These are phyloP conservation scores for Paecilomyces fulvus DNA, from an alignment of 2,329 filamentous ascomycete genomes.

Conservation along the genomic window DNA sequence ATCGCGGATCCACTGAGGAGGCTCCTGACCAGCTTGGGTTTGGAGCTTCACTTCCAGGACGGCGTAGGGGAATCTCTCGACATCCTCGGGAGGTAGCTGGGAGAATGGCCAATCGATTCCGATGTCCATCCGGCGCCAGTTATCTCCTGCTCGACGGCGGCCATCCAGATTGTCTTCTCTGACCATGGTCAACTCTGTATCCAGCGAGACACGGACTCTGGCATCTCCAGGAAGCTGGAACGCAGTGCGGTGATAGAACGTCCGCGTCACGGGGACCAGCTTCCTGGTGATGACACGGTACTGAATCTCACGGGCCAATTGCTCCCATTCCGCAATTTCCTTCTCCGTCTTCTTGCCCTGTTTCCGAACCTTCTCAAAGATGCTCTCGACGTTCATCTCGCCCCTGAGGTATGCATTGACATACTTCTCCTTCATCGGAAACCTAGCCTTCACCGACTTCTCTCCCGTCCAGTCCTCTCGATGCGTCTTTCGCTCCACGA, in stretches of 20 bases:
- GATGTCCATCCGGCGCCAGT: slow-evolving; percentile 96
- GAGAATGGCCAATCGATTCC: slow-evolving; percentile 92
- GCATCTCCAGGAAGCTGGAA: slow-evolving; percentile 97
- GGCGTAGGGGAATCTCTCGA: slow-evolving; percentile 90
- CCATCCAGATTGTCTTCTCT: slow-evolving; percentile 94
- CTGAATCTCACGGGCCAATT: slow-evolving; percentile 83
- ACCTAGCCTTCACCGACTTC: slow-evolving; percentile 96
- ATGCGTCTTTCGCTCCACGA: slow-evolving; percentile 96
- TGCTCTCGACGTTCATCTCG: slow-evolving; percentile 70
- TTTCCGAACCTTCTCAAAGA: slow-evolving; percentile 95
- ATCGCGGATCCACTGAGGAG: slow-evolving; percentile 92
- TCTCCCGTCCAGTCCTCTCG: slow-evolving; percentile 98
- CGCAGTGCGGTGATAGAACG: slow-evolving; percentile 96
- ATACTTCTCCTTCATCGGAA: slow-evolving; percentile 93
- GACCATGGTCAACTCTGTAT: slow-evolving; percentile 91
- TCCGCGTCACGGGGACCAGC: slow-evolving; percentile 81
- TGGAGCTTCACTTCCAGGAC: slow-evolving; percentile 96
- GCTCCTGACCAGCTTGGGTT: slow-evolving; percentile 89
- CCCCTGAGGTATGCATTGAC: slow-evolving; percentile 85
- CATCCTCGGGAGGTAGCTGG: slow-evolving; percentile 74
- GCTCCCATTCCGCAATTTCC: slow-evolving; percentile 81
- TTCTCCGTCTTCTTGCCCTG: slow-evolving; percentile 91
- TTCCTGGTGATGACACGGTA: slow-evolving; percentile 84
- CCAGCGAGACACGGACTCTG: slow-evolving; percentile 89
- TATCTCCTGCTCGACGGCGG: slow-evolving; percentile 63